These are phyloP conservation scores for Trichophaea hybrida DNA, from an alignment of 2,329 filamentous ascomycete species.

Conservation along the genomic window DNA sequence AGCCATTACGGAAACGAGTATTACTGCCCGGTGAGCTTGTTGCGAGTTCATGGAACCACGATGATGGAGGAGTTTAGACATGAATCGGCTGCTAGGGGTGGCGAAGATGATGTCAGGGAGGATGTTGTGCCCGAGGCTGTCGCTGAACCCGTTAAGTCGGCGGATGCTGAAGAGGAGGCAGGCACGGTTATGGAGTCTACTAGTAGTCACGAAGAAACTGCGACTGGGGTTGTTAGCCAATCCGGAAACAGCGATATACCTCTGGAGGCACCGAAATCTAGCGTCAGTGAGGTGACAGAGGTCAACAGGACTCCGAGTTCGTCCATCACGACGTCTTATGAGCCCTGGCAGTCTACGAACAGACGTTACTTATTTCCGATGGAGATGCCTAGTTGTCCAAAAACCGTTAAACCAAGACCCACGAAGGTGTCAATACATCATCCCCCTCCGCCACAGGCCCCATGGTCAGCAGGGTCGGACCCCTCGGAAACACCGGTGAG, in stretches of 20 bases:
- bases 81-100: slow-evolving; percentile 49
- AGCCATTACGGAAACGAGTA: slow-evolving; percentile 93
- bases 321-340: background rate
- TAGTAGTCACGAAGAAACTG: slow-evolving; percentile 6
- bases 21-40: slow-evolving; percentile 81
- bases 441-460: background rate
- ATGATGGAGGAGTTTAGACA: slow-evolving; percentile 92
- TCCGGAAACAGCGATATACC: background rate
- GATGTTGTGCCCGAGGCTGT: slow-evolving; percentile 30
- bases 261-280: too few species aligned
- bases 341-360: background rate
- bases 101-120: slow-evolving; percentile 43
- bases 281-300: too few species aligned
- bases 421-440: background rate
- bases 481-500: background rate
- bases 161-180: slow-evolving; percentile 23
- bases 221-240: background rate
- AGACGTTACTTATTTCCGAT: background rate
- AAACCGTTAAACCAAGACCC: background rate
- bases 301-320: background rate
- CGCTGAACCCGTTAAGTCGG: slow-evolving; percentile 28
- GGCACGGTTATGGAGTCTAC: slow-evolving; percentile 1
- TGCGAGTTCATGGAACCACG: slow-evolving; percentile 82
- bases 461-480: background rate
- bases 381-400: background rate